Base-by-base conservation (phyloP, 805 yeast genomes). In the Yarrowia alimentaria region DNA sequence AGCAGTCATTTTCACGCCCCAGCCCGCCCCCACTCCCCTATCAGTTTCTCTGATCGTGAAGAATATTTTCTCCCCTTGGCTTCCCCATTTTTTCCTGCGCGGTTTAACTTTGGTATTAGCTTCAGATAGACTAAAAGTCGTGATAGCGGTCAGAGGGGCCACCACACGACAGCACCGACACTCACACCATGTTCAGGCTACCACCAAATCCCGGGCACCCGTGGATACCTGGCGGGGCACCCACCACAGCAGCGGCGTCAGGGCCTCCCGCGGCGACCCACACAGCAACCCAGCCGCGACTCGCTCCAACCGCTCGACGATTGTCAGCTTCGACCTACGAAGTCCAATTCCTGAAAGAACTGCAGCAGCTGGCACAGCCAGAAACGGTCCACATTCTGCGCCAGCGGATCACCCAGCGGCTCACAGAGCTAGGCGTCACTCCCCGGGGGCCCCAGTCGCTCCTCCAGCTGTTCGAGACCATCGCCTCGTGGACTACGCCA, bases 161-260 rank as follows among this genome's bases (percentile, higher is more conserved):
- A n/a, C n/a, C n/a, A 21, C 6, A 21, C 24, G 21, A 6, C 7
- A 6, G 6, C 21, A 8, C n/a, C n/a, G 7, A 5, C 21, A 18
- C 11, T 6, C 6, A 30, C 20, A 11, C 18, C 17, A 43, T 43
- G 37, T 43, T 43, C 50, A 21, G 35, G 50, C 9, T 43, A 12
- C 50, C 37, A n/a, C 29, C 14, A 17, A 21, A 40, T 19, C 47
- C 47, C 4, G 24, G 25, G 18, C 25, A 28, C n/a, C 19, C 47
- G 14, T 40, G 47, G 47, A 8, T 13, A 2, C 25, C 24, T 7
- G 25, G 18, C 3, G 47, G 25, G 1, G 11, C 12, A 13, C 30
- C 12, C 20, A 16, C 8, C 12, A 16, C 24, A 11, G 38, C 38
- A 12, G 38, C 4, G 10, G 17, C 14, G 38, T 4, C 33, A 12